phyloP scores from a whole-genome alignment of 78 protist genomes.

The Speleostelium caveatum region DNA sequence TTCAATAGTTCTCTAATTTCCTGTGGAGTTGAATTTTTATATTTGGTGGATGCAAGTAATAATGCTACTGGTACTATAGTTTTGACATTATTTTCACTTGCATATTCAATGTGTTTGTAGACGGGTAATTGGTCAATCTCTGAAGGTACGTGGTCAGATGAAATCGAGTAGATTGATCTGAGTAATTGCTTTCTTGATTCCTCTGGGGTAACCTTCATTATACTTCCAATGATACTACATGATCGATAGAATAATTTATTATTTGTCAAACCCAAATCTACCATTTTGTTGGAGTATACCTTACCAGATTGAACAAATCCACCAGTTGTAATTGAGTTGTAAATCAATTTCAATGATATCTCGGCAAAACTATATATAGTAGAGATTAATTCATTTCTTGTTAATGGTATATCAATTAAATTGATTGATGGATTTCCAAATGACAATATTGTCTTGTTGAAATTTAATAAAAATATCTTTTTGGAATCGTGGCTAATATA shows the following conservation, averaged over 20 bases:
- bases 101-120: conserved; percentile 61
- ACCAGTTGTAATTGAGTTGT: conserved; percentile 89
- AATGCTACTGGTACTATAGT: conserved; percentile 49
- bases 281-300: conserved; percentile 88
- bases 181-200: conserved; percentile 22
- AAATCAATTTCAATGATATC: conserved; percentile 79
- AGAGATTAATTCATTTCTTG: background rate
- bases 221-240: conserved; percentile 59
- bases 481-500: background rate
- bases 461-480: background rate
- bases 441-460: background rate
- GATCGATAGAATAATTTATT: conserved; percentile 86
- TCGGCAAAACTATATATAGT: conserved; percentile 39
- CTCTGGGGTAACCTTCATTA: background rate
- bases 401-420: background rate
- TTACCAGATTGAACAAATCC: conserved; percentile 85
- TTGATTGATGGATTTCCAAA: background rate
- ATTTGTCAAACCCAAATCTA: conserved; percentile 88
- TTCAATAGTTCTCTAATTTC: conserved; percentile 20
- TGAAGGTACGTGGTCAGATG: background rate
- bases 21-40: conserved; percentile 35
- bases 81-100: conserved; percentile 13
- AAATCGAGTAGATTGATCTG: conserved; percentile 41
- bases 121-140: conserved; percentile 32
- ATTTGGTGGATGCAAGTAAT: conserved; percentile 39